Conservation (phyloP, 768 basidiomycete genomes). For the Tylopilus vinaceipallidus region DNA sequence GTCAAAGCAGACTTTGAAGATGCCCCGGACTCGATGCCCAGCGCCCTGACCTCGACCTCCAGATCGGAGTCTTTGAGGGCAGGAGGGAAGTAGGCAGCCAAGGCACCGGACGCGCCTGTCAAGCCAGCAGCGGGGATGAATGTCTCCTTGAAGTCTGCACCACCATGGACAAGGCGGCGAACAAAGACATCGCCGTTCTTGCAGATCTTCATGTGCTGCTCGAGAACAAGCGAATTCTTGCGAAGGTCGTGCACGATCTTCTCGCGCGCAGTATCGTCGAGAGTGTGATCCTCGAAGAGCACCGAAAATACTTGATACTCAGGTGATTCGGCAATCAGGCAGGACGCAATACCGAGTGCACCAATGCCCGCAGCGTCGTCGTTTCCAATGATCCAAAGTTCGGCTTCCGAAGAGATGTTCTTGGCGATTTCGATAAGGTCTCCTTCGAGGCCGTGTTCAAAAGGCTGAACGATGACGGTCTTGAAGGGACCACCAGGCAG, state of each 20-base stretch:
- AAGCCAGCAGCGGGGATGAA: slow-evolving; percentile 15
- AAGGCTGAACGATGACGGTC: slow-evolving; percentile 26
- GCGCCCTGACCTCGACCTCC: slow-evolving; percentile 17
- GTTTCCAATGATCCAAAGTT: slow-evolving; percentile 30
- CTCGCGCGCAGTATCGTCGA: slow-evolving; percentile 23
- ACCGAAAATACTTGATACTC: slow-evolving; percentile 29
- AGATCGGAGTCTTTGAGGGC: slow-evolving; percentile 16
- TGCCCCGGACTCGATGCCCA: slow-evolving; percentile 9
- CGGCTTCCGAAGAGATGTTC: slow-evolving; percentile 25
- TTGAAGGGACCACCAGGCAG: slow-evolving; percentile 22
- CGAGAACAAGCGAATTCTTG: slow-evolving; percentile 25
- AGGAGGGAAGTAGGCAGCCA: slow-evolving; percentile 23
- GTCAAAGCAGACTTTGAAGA: slow-evolving; percentile 13
- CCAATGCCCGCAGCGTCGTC: slow-evolving; percentile 31
- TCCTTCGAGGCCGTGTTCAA: slow-evolving; percentile 27
- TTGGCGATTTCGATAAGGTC: slow-evolving; percentile 28
- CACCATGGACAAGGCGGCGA: slow-evolving; percentile 29
- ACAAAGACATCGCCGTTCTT: slow-evolving; percentile 27
- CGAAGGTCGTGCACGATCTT: slow-evolving; percentile 26
- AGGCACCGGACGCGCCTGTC: slow-evolving; percentile 8
- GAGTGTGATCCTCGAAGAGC: slow-evolving; percentile 30
- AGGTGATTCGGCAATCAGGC: slow-evolving; percentile 29
- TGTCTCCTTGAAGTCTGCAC: slow-evolving; percentile 18
- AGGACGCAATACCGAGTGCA: slow-evolving; percentile 29
- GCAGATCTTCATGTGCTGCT: slow-evolving; percentile 29